phyloP scores from a whole-genome alignment of 1,284 basidiomycete species.

The Dichomitus squalens region DNA sequence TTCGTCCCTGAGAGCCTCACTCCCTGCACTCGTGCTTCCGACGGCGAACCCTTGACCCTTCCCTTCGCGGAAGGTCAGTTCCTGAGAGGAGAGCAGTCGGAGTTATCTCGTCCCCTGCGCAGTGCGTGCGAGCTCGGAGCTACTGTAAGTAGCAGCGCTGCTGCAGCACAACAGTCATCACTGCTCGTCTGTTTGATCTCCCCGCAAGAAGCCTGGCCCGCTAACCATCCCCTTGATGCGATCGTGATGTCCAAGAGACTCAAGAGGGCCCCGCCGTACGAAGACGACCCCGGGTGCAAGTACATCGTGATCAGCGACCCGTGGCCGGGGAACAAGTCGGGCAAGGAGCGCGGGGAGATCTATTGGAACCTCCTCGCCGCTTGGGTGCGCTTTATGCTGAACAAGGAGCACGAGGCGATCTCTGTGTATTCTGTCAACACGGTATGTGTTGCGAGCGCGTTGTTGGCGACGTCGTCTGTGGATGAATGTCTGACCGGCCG shows the following conservation, averaged over 20 bases:
- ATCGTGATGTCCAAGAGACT: conserved; percentile 3
- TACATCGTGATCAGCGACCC: conserved; percentile 35
- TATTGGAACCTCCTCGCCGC: conserved; percentile 28
- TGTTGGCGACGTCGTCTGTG: not conserved
- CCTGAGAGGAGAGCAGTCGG: not conserved
- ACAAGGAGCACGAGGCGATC: conserved; percentile 21
- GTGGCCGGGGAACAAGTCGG: conserved; percentile 29
- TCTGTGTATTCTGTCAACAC: conserved; percentile 28
- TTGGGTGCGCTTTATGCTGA: conserved; percentile 33
- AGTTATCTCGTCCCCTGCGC: too few species aligned
- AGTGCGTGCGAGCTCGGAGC: too few species aligned
- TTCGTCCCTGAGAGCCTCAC: not conserved
- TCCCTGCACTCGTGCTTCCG: not conserved
- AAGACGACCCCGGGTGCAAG: conserved; percentile 32
- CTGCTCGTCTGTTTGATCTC: not conserved
- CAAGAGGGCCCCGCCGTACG: conserved; percentile 33
- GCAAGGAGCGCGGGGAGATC: conserved; percentile 20
- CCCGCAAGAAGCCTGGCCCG: not conserved
- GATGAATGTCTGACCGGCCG: not conserved
- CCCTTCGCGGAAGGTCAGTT: not conserved
- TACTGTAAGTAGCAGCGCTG: not conserved
- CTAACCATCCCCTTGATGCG: not conserved
- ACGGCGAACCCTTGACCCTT: not conserved
- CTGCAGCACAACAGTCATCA: not conserved
- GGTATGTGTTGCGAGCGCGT: conserved; percentile 22